Conservation (phyloP, 1,139 yeast species). For the Pichia sp. region DNA sequence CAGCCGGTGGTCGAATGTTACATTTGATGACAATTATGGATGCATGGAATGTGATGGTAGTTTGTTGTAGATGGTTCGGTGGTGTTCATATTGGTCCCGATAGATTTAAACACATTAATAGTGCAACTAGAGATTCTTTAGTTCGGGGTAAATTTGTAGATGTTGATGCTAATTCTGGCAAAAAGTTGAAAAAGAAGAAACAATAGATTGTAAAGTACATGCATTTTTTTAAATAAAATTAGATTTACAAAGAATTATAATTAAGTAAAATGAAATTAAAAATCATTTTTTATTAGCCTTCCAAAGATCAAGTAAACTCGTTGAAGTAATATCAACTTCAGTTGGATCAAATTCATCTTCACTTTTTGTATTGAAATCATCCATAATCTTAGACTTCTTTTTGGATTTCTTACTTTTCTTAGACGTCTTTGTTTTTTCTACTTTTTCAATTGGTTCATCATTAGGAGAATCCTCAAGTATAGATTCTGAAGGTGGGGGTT, state of each 20-base stretch:
- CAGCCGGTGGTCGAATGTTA: constrained; percentile 85
- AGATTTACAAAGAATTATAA: background rate
- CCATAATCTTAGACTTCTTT: constrained; percentile 17
- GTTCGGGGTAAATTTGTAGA: constrained; percentile 51
- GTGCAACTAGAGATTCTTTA: constrained; percentile 81
- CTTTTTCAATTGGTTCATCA: background rate
- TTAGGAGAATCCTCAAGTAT: background rate
- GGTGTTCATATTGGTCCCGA: constrained; percentile 92
- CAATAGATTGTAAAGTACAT: background rate
- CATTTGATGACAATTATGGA: constrained; percentile 80
- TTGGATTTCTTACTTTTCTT: constrained; percentile 15
- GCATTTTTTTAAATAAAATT: background rate
- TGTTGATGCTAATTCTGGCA: constrained; percentile 6
- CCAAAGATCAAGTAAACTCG: constrained; percentile 16
- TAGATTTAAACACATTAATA: constrained; percentile 86
- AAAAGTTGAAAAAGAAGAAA: constrained; percentile 21
- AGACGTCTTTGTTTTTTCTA: constrained; percentile 16
- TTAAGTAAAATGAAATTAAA: background rate
- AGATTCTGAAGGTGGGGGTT: background rate
- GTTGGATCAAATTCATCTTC: constrained; percentile 10
- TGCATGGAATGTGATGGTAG: constrained; percentile 79
- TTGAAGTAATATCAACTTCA: constrained; percentile 13
- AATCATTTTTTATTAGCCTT: constrained; percentile 13
- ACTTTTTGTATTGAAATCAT: constrained; percentile 4
- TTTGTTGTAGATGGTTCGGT: constrained; percentile 90